Percentiles rank a stretch among this genome's conserved stretches.
Conservation (phyloP, 2,329 filamentous ascomycete genomes). For the Cordyceps fumosorosea region DNA sequence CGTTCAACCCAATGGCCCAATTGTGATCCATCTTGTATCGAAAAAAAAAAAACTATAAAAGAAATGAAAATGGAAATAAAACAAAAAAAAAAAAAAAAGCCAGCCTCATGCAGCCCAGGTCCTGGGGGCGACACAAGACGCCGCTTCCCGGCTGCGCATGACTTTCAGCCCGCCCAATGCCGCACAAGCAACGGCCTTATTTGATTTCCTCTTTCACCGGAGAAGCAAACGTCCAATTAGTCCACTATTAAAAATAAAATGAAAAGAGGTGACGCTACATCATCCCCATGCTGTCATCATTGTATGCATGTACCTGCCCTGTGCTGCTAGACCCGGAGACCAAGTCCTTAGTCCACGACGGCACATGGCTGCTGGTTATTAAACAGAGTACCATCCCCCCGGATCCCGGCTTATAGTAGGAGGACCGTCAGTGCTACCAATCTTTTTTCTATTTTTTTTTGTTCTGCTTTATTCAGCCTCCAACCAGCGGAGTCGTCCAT, state of each 20-base stretch:
- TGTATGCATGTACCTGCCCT: neutral
- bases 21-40: neutral
- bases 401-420: neutral
- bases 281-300: neutral
- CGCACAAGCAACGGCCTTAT: neutral
- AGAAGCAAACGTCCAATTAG: neutral
- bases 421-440: too few species aligned
- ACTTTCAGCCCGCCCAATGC: conserved; percentile 6
- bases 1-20: neutral
- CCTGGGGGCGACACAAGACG: neutral
- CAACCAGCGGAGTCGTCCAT: too few species aligned
- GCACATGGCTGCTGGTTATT: neutral
- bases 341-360: neutral
- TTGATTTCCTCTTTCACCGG: neutral
- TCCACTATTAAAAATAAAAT: neutral
- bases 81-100: neutral
- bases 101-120: conserved; percentile 10
- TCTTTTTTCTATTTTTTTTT: neutral
- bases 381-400: neutral
- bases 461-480: neutral
- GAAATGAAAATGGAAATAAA: too few species aligned
- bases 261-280: too few species aligned
- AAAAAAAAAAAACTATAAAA: neutral
- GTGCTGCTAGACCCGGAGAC: neutral
- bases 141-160: neutral